A percentile compares a stretch with the other conserved stretches of the same genome.
phyloP scores from a whole-genome alignment of 1,139 yeast species.

The Nadsonia starkeyi-henricii region DNA sequence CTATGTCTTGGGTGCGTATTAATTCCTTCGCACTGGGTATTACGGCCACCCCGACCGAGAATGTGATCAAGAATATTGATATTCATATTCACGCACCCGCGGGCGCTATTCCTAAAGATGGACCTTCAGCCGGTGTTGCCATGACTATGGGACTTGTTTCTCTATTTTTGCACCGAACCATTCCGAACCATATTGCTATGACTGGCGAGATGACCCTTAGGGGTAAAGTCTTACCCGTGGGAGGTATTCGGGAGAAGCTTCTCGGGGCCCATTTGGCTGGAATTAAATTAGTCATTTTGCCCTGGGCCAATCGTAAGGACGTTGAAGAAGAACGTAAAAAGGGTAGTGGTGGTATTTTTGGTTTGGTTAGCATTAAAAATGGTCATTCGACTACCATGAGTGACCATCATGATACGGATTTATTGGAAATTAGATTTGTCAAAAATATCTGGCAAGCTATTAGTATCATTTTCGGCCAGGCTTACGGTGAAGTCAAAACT shows the following conservation, averaged over 20 bases:
- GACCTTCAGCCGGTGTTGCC: slow-evolving; percentile 89
- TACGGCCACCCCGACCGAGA: slow-evolving; percentile 24
- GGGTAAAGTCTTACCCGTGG: slow-evolving; percentile 78
- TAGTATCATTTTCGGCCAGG: slow-evolving; percentile 40
- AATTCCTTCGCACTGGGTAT: slow-evolving; percentile 31
- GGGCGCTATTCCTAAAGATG: slow-evolving; percentile 82
- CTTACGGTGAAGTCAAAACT: neutral
- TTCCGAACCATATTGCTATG: slow-evolving; percentile 66
- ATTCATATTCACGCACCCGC: slow-evolving; percentile 81
- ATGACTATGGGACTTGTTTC: slow-evolving; percentile 75
- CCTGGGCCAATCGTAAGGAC: slow-evolving; percentile 57
- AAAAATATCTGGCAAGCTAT: slow-evolving; percentile 70
- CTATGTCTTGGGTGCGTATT: slow-evolving; percentile 58
- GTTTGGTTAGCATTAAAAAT: slow-evolving; percentile 31
- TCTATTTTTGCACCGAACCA: slow-evolving; percentile 50
- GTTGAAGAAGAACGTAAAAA: slow-evolving; percentile 36
- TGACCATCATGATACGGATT: neutral
- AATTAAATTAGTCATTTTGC: slow-evolving; percentile 47
- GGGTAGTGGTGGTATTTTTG: slow-evolving; percentile 30
- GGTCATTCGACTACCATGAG: too few relatives aligned
- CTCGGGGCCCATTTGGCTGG: slow-evolving; percentile 74
- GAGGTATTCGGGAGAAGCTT: slow-evolving; percentile 76
- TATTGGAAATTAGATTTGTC: slow-evolving; percentile 44
- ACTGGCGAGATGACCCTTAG: slow-evolving; percentile 86
- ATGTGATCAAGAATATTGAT: slow-evolving; percentile 37